Base-by-base conservation (phyloP, 208 protist genomes). In the Acanthamoeba castellanii region DNA sequence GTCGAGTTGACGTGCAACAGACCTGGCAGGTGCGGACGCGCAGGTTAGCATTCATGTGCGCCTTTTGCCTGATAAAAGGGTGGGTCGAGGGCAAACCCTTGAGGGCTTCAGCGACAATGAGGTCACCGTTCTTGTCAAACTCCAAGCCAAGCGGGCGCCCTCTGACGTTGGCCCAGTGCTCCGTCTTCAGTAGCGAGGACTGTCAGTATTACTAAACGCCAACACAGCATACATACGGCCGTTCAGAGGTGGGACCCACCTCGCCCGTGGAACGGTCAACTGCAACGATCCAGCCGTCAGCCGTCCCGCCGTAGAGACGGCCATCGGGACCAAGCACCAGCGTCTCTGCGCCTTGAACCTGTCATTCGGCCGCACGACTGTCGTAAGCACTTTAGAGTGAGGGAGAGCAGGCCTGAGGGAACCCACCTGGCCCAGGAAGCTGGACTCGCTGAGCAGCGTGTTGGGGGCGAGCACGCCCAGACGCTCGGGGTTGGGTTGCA, bases 391-490 rank as follows among this genome's bases (percentile, higher is more conserved):
- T 85, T 57, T 34, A 18, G 2, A 59, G 72, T 20, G 66, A 27
- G n/a, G 30, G 18, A 25, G 37, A 47, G 25, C 25, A 88, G 18
- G 34, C 11, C 45, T 70, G 42, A 9, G 59, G 45, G 42, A 47
- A 2, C 76, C 20, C n/a, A 85, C 76, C 16, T 85, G 14, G 14
- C 76, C 76, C 32, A 85, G 42, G 22, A 0, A 9, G 57, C 13
- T 61, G 59, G 27, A 64, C 16, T 27, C 22, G 30, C 70, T 52
- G 20, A 91, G 84, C n/a, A 72, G 25, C 1, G 18, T 52, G 59
- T 91, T 91, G 25, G 84, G 84, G 14, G 47, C 84, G 57, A 91
- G 84, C 30, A 70, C 57, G 27, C 84, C 84, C 18, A 27, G 11
- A 5, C 84, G 84, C 55, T 20, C 16, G 7, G 57, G 47, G 18